Evolutionary conservation across 371 early-diverging fungal species (phyloP).

Genomic region (Capniomyces stellatus): DNA sequence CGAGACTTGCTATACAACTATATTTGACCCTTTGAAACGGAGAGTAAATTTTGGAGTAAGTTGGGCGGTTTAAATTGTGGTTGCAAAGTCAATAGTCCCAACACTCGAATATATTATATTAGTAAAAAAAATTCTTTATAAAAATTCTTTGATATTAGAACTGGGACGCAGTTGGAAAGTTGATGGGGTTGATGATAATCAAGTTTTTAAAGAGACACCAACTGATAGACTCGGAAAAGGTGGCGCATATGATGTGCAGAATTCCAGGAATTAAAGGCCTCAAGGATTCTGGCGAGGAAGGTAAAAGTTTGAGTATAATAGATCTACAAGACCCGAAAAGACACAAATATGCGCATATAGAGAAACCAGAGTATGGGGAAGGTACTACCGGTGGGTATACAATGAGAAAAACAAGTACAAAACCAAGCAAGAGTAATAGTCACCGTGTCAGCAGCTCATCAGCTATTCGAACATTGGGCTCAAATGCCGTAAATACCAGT

Average conservation of each 20-base stretch:
- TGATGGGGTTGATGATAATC: neutral
- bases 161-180: neutral
- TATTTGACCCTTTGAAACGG: neutral
- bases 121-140: too few relatives aligned
- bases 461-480: neutral
- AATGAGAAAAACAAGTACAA: neutral
- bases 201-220: conserved; percentile 2
- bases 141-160: too few relatives aligned
- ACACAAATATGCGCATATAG: neutral
- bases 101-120: too few relatives aligned
- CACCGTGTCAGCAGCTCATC: neutral
- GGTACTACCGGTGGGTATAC: neutral
- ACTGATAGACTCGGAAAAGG: neutral
- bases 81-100: too few relatives aligned
- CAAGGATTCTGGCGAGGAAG: too few relatives aligned
- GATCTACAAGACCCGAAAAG: too few relatives aligned
- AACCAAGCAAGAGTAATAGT: neutral
- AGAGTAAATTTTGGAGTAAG: neutral
- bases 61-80: too few relatives aligned
- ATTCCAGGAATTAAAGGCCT: too few relatives aligned
- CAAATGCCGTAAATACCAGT: neutral
- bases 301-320: too few relatives aligned
- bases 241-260: neutral
- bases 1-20: neutral
- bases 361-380: neutral